Evolutionary conservation across 345 rosid genomes (phyloP).

Genomic region (Fremontodendron californicum): DNA sequence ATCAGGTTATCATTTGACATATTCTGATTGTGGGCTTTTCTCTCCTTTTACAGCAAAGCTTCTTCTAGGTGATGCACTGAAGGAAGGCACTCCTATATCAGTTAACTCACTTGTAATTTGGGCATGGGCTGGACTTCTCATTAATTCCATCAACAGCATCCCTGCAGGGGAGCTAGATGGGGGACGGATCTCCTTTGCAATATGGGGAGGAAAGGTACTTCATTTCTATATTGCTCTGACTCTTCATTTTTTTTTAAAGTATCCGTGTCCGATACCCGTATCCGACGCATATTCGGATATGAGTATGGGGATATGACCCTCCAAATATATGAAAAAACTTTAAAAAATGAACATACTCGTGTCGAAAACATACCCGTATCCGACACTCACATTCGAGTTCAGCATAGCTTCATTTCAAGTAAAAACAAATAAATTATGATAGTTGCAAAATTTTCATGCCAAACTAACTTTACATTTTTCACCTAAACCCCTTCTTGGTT

Average conservation of each 20-base stretch:
- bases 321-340: background rate
- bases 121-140: constrained; percentile 96
- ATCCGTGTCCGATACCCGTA: too few species aligned
- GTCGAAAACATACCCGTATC: background rate
- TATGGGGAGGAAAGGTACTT: constrained; percentile 94
- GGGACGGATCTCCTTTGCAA: constrained; percentile 72
- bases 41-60: constrained; percentile 61
- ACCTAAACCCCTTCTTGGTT: background rate
- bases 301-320: background rate
- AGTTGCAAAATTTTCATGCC: too few species aligned
- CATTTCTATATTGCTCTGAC: background rate
- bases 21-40: constrained; percentile 11
- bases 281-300: too few species aligned
- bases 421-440: background rate
- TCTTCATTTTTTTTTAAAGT: too few species aligned
- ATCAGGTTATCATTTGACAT: background rate
- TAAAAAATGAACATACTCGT: background rate
- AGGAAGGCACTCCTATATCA: constrained; percentile 85
- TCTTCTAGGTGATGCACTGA: constrained; percentile 71
- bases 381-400: background rate
- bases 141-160: constrained; percentile 91
- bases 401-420: too few species aligned
- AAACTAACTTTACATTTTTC: too few species aligned
- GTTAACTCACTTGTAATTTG: constrained; percentile 80
- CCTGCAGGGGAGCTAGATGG: constrained; percentile 97